These are phyloP conservation scores for Emiliania huxleyi DNA, from an alignment of 78 protist genomes.

Conservation along the genomic window DNA sequence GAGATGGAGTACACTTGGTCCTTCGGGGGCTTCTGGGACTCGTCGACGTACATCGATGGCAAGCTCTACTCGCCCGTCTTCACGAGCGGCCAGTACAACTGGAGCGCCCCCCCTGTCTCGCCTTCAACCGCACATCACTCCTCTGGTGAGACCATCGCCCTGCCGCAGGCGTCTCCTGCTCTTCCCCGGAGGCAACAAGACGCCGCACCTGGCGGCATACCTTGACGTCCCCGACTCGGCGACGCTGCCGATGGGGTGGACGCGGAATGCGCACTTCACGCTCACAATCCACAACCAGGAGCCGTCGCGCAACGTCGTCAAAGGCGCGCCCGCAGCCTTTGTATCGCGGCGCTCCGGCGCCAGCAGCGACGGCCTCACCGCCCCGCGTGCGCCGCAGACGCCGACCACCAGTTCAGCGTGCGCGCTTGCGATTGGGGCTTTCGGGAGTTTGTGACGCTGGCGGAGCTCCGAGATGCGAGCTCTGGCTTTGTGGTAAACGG, in stretches of 20 bases:
- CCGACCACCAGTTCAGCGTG: conserved; percentile 17
- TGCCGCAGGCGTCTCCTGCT: conserved; percentile 19
- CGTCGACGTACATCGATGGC: too few relatives aligned
- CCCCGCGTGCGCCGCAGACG: conserved; percentile 49
- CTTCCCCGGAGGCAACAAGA: conserved; percentile 16
- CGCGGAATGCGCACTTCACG: conserved; percentile 5
- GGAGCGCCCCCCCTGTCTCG: background rate
- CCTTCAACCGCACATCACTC: too few relatives aligned
- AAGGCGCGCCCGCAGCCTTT: too few relatives aligned
- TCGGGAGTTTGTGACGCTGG: conserved; percentile 9
- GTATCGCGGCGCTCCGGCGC: too few relatives aligned
- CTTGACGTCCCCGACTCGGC: background rate
- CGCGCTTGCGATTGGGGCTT: conserved; percentile 61
- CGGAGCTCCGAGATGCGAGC: background rate
- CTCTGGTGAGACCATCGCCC: too few relatives aligned
- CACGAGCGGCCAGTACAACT: conserved; percentile 3
- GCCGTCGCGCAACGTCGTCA: background rate
- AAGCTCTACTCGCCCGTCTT: conserved; percentile 1
- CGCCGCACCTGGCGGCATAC: background rate
- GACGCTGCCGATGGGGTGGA: background rate
- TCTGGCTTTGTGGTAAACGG: background rate
- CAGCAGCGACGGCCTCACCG: too few relatives aligned
- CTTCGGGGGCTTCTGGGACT: background rate
- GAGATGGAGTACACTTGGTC: conserved; percentile 7
- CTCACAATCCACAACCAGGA: conserved; percentile 5